phyloP scores from a whole-genome alignment of 768 basidiomycete species.

The Pleurotus platypus region DNA sequence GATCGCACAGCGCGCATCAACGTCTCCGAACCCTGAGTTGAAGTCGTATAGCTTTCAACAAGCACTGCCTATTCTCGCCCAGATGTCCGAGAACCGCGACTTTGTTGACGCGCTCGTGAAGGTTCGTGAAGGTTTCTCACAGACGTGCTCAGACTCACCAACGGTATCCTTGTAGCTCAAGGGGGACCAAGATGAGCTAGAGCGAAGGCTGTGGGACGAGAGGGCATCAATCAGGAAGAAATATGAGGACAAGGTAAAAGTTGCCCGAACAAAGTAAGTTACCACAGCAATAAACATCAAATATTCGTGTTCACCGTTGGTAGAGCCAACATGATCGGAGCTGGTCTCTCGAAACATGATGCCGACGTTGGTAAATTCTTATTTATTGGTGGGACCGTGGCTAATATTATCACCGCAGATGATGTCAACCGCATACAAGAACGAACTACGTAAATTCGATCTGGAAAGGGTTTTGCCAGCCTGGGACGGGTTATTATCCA shows the following conservation, averaged over 20 bases:
- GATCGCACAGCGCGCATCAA: conserved; percentile 11
- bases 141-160: neutral
- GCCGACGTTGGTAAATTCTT: conserved; percentile 43
- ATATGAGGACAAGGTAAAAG: conserved; percentile 69
- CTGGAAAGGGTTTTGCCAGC: conserved; percentile 63
- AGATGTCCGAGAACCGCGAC: conserved; percentile 48
- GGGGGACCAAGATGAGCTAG: conserved; percentile 66
- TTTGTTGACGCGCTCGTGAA: conserved; percentile 49
- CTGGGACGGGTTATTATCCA: conserved; percentile 72
- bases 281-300: conserved; percentile 4
- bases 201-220: conserved; percentile 66
- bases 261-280: conserved; percentile 64
- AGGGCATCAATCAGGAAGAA: conserved; percentile 56
- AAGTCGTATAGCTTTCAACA: conserved; percentile 62
- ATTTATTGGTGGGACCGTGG: neutral
- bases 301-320: conserved; percentile 3
- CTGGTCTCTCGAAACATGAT: conserved; percentile 55
- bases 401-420: conserved; percentile 37
- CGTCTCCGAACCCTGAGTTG: conserved; percentile 21
- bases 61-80: conserved; percentile 61
- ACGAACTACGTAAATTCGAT: conserved; percentile 68
- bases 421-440: conserved; percentile 59
- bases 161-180: conserved; percentile 47
- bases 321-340: conserved; percentile 69
- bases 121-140: conserved; percentile 30